Base-by-base conservation (phyloP, 169 alveolate species). In the Perkinsus olseni region DNA sequence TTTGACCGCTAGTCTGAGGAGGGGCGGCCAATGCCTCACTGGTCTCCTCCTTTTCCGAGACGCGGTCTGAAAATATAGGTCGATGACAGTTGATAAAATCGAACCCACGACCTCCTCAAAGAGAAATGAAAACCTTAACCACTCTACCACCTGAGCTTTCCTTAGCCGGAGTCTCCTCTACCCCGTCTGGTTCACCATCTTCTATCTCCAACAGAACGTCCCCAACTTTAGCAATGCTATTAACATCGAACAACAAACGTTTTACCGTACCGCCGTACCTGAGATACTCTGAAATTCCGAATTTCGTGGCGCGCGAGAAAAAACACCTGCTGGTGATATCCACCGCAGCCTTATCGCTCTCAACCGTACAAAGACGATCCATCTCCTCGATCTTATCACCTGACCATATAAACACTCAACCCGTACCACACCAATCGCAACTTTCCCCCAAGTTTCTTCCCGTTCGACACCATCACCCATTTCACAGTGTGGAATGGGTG, bases 261-360 rank as follows among this genome's bases (percentile, higher is more conserved):
- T 62, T 62, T 21, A 62, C 34, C 1, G 17, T 24, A 6, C 82
- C 82, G 31, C 82, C 34, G 34, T 62, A 62, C 0, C 82, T 62
- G 31, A 62, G 31, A 37, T 96, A 98, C 31, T 98, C 99, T n/a
- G n/a, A 90, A 94, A 0, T 40, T 40, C 31, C 34, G 34, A 62
- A 62, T 62, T 62, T 62, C 82, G 34, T 62, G 82, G 82, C 82
- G 82, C 82, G 82, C 34, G 82, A 62, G 8, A 21, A 6, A 6
- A 13, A 6, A 0, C 82, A 97, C 38, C 98, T 96, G 48, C 99
- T 96, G 38, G 99, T 98, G 95, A 98, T 98, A 92, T 98, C 97
- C 20, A 98, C 99, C 38, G 99, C 98, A 38, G 99, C 98, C 94
- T 98, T 98, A 93, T 98, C 99, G 38, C 99, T 97, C 94, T 97